Evolutionary conservation across 768 basidiomycete species (phyloP).

Genomic region (Exidia glandulosa): DNA sequence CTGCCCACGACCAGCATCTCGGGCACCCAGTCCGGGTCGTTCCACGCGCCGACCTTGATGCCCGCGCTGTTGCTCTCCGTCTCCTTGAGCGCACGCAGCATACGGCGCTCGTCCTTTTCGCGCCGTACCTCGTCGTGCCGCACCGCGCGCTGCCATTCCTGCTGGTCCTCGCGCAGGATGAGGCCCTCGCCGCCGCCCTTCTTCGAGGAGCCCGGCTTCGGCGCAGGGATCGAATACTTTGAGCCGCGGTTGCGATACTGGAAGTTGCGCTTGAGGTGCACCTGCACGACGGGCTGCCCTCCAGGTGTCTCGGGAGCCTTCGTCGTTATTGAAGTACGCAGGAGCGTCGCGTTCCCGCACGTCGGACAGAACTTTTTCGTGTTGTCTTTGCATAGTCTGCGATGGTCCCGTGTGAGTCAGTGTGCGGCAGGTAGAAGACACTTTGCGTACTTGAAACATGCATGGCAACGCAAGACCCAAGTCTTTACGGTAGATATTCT

Average conservation of each 20-base stretch:
- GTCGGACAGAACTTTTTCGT: constrained; percentile 96
- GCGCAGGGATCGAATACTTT: constrained; percentile 82
- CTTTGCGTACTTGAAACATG: constrained; percentile 88
- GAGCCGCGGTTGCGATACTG: constrained; percentile 89
- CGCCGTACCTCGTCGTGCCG: constrained; percentile 62
- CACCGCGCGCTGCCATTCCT: constrained; percentile 75
- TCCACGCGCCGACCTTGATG: constrained; percentile 64
- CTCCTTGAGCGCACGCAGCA: constrained; percentile 50
- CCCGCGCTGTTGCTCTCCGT: constrained; percentile 32
- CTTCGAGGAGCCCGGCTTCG: constrained; percentile 83
- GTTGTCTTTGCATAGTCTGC: constrained; percentile 88
- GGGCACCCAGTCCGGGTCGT: constrained; percentile 92
- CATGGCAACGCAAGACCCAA: constrained; percentile 95
- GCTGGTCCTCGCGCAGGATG: constrained; percentile 87
- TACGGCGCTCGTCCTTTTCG: constrained; percentile 65
- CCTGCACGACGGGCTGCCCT: constrained; percentile 60
- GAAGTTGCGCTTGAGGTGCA: constrained; percentile 94
- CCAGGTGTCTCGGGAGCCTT: constrained; percentile 46
- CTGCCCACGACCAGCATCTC: constrained; percentile 58
- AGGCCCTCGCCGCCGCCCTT: constrained; percentile 70
- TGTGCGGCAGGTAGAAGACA: not conserved
- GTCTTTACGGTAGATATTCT: constrained; percentile 84
- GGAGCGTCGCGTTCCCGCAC: constrained; percentile 84
- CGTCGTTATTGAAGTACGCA: constrained; percentile 86
- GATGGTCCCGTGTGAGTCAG: not conserved